A percentile compares a stretch with the other conserved stretches of the same genome.
phyloP scores from a whole-genome alignment of 2,329 filamentous ascomycete genomes.

The Phialophora expanda region DNA sequence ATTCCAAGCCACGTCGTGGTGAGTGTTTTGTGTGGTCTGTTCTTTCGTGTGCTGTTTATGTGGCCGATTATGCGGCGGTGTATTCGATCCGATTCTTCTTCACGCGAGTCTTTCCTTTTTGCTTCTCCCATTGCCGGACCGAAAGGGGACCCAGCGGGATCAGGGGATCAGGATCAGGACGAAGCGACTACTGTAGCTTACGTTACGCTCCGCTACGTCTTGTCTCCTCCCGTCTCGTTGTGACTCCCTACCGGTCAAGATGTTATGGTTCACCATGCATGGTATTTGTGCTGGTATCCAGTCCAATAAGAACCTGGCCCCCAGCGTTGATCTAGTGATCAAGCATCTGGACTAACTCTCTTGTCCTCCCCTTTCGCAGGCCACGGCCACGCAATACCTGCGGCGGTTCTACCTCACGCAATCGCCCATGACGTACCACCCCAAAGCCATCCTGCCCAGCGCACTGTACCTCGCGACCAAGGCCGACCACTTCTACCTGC shows the following conservation, averaged over 20 bases:
- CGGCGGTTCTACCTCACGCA: conserved; percentile 96
- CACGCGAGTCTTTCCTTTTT: background rate
- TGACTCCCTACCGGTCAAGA: background rate
- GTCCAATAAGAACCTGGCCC: background rate
- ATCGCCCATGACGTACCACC: conserved; percentile 94
- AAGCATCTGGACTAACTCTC: conserved; percentile 4
- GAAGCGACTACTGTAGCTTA: background rate
- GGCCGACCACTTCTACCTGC: conserved; percentile 81
- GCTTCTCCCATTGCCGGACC: background rate
- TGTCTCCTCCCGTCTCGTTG: background rate
- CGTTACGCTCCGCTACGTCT: background rate
- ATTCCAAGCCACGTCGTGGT: conserved; percentile 59
- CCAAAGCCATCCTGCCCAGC: conserved; percentile 84
- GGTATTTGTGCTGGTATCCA: background rate
- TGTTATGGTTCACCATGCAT: no score
- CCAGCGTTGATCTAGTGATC: background rate
- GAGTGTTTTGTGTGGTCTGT: background rate
- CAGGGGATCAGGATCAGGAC: background rate
- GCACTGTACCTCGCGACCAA: conserved; percentile 93
- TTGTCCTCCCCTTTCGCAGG: conserved; percentile 48
- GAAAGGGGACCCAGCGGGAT: background rate
- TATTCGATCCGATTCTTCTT: background rate
- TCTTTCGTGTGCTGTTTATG: background rate
- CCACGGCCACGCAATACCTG: conserved; percentile 86
- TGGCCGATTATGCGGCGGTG: background rate